Base-by-base conservation (phyloP, 768 basidiomycete species). In the Multifurca ochricompacta region DNA sequence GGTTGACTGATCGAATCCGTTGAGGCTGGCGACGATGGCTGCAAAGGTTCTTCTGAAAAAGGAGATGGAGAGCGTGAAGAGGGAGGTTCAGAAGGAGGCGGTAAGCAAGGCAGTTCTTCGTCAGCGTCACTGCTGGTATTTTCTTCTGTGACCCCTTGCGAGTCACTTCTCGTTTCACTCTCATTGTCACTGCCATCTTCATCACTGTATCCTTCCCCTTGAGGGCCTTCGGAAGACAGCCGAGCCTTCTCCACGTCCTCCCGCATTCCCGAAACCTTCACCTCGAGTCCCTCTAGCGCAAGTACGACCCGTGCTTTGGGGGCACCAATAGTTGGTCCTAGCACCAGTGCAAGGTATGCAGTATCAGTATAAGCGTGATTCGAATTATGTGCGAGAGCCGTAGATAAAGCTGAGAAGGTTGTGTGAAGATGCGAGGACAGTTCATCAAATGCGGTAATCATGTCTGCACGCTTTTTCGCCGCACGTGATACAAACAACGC, bases 351-450 rank as follows among this genome's bases (percentile, higher is more conserved):
- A 14, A 91, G 68, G 62, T 83, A 80, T 1, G 73, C 79, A 8
- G 73, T 74, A 4, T 53, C 35, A 49, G 48, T 18, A 50, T 35
- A 52, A 11, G 43, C 55, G 16, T 46, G 53, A 18, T 34, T 36
- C 27, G 48, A 51, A 34, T 59, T 63, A 7, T 43, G 63, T 1
- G 84, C 82, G 18, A 87, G 69, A 0, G 87, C 82, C 0, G 81
- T 81, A 1, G 87, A 85, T 5, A 91, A 72, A 0, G 85, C 78
- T 8, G 79, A 74, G 64, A 89, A 90, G 0, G 88, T 88, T 0
- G 86, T 86, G 48, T 77, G 73, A 11, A 90, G 70, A 67, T 91
- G 88, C 1, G 84, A 89, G 0, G 80, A 70, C 18, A 91, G 75
- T 0, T 78, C 83, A 63, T 90, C 88, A 49, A 81, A 82, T 7